These are phyloP conservation scores for Chrysanthemum makinoi DNA, from an alignment of 129 eudicot species.

Conservation along the genomic window DNA sequence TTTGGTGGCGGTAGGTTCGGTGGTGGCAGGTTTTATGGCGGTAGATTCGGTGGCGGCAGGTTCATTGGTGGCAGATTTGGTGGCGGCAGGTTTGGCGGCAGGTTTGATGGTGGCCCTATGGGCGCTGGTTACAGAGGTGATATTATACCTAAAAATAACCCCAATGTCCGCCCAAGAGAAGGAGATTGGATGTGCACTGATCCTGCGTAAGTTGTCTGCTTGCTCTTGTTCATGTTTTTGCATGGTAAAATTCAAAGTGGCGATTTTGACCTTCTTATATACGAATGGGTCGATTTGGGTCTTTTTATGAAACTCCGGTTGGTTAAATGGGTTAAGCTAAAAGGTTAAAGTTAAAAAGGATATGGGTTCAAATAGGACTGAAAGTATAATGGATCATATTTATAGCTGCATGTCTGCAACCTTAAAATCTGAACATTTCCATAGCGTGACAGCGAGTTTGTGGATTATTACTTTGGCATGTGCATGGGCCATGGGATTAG, in stretches of 20 bases:
- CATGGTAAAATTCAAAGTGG: neutral
- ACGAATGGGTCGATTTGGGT: neutral
- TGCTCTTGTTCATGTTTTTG: neutral
- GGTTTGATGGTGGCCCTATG: conserved; percentile 53
- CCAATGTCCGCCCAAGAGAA: conserved; percentile 94
- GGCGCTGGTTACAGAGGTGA: conserved; percentile 63
- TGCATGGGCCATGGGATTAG: neutral
- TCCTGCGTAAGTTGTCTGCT: conserved; percentile 55
- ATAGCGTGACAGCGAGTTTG: neutral
- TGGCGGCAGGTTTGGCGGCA: conserved; percentile 62
- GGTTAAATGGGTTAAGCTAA: no score
- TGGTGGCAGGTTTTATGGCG: conserved; percentile 57
- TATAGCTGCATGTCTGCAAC: no score
- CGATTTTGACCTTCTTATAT: neutral
- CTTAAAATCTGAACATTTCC: neutral
- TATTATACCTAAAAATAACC: conserved; percentile 57
- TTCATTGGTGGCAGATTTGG: conserved; percentile 56
- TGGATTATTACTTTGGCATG: neutral
- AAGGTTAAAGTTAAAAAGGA: no score
- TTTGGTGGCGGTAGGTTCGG: conserved; percentile 54
- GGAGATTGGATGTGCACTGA: conserved; percentile 97
- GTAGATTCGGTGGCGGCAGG: conserved; percentile 36
- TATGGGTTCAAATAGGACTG: no score
- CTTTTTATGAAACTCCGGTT: no score
- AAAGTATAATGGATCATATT: no score